These are phyloP conservation scores for Protomyces pachydermus DNA, from an alignment of 1,139 yeast genomes.

Conservation along the genomic window DNA sequence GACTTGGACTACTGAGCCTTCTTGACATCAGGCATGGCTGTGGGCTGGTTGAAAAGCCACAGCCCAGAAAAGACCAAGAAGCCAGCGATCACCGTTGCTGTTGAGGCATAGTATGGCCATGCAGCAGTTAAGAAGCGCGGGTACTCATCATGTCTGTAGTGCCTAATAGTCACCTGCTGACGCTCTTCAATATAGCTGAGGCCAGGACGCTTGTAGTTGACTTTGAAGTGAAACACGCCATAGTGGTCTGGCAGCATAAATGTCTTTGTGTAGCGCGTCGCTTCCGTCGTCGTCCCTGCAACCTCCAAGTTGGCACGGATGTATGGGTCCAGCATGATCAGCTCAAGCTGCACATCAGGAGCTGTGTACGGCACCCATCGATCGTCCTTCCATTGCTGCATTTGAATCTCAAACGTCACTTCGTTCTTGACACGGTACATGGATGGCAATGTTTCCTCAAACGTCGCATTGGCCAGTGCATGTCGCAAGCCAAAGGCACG, in stretches of 20 bases:
- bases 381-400: slow-evolving; percentile 56
- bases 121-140: slow-evolving; percentile 72
- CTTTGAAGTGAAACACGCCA: slow-evolving; percentile 86
- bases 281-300: slow-evolving; percentile 35
- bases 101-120: slow-evolving; percentile 80
- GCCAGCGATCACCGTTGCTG: slow-evolving; percentile 60
- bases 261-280: slow-evolving; percentile 48
- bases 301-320: slow-evolving; percentile 56
- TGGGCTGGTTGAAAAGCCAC: slow-evolving; percentile 43
- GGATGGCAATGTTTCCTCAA: slow-evolving; percentile 52
- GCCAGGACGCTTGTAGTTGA: slow-evolving; percentile 80
- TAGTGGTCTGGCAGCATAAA: slow-evolving; percentile 90
- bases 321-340: slow-evolving; percentile 91
- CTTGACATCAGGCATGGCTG: neutral
- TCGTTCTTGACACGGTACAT: slow-evolving; percentile 35
- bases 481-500: slow-evolving; percentile 52
- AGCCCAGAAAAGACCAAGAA: slow-evolving; percentile 72
- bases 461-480: slow-evolving; percentile 46
- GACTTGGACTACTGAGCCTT: neutral
- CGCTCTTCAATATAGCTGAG: slow-evolving; percentile 60
- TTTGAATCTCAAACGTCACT: slow-evolving; percentile 52
- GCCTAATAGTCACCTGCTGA: slow-evolving; percentile 78
- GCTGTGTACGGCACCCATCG: slow-evolving; percentile 68
- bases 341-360: slow-evolving; percentile 69
- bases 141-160: slow-evolving; percentile 92